Conservation (phyloP, 176 grass and related monocot species). For the Oryza meridionalis region DNA sequence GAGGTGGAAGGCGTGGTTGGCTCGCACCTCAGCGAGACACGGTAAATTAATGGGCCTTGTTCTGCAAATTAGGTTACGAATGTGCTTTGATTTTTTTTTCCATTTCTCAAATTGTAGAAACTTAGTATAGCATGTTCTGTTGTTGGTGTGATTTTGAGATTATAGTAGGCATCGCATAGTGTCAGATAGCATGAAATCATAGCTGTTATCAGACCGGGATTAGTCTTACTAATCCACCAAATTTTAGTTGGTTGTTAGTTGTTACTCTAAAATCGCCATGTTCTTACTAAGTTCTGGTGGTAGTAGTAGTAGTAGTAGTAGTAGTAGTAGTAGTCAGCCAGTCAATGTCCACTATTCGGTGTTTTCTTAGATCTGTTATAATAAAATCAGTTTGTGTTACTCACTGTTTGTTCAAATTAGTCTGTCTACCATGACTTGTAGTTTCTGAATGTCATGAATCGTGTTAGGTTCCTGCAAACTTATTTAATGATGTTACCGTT, state of each 20-base stretch:
- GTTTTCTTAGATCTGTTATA: not conserved
- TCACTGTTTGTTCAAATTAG: not conserved
- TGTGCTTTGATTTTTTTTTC: not conserved
- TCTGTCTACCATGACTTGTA: not conserved
- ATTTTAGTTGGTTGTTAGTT: not conserved
- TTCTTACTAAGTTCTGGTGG: not conserved
- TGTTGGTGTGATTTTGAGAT: not conserved
- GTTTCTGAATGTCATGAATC: not conserved
- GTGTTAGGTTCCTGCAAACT: not conserved
- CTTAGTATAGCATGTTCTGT: not conserved
- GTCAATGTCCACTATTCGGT: not conserved
- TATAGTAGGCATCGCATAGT: not conserved
- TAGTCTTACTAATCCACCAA: not conserved
- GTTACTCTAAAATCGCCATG: not conserved
- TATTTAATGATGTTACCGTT: not conserved
- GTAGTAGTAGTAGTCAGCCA: not conserved
- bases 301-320: too few species aligned
- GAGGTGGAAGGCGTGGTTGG: slow-evolving; percentile 46
- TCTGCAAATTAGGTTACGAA: not conserved
- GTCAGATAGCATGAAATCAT: not conserved
- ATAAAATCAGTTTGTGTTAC: not conserved
- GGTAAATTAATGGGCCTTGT: slow-evolving; percentile 55
- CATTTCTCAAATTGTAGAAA: not conserved
- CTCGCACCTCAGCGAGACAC: slow-evolving; percentile 75
- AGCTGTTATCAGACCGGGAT: not conserved